Evolutionary conservation across 768 basidiomycete genomes (phyloP).

Genomic region (Roridomyces roridus): DNA sequence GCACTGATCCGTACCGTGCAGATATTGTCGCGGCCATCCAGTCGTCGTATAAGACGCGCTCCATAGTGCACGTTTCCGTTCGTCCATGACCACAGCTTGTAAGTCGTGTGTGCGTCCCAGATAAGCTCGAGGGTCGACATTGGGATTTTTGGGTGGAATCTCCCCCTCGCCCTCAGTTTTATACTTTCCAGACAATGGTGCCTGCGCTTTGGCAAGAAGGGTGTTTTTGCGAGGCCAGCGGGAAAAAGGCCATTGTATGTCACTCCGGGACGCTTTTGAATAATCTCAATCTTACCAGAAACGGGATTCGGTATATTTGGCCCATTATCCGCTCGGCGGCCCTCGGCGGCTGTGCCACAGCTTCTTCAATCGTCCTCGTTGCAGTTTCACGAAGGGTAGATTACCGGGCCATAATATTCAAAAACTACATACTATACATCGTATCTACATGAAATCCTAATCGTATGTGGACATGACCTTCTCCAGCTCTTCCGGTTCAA

Average conservation of each 20-base stretch:
- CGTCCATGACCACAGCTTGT: conserved; percentile 28
- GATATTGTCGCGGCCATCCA: background rate
- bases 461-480: conserved; percentile 16
- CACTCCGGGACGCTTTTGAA: too few species aligned
- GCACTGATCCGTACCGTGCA: conserved; percentile 24
- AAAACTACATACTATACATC: background rate
- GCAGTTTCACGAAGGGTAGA: too few species aligned
- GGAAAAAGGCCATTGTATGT: too few species aligned
- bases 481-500: conserved; percentile 18
- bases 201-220: too few species aligned
- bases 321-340: too few species aligned
- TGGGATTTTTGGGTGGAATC: background rate
- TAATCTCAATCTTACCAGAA: too few species aligned
- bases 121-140: conserved; percentile 26
- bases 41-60: conserved; percentile 20
- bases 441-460: background rate
- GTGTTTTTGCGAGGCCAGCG: too few species aligned
- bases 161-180: background rate
- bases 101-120: conserved; percentile 9
- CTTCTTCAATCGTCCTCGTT: too few species aligned
- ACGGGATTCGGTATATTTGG: too few species aligned
- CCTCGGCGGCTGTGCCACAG: too few species aligned
- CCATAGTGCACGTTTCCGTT: conserved; percentile 18
- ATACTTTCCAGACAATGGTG: too few species aligned
- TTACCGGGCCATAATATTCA: too few species aligned